Base-by-base conservation (phyloP, 805 yeast species). In the Lipomyces mesembrius region DNA sequence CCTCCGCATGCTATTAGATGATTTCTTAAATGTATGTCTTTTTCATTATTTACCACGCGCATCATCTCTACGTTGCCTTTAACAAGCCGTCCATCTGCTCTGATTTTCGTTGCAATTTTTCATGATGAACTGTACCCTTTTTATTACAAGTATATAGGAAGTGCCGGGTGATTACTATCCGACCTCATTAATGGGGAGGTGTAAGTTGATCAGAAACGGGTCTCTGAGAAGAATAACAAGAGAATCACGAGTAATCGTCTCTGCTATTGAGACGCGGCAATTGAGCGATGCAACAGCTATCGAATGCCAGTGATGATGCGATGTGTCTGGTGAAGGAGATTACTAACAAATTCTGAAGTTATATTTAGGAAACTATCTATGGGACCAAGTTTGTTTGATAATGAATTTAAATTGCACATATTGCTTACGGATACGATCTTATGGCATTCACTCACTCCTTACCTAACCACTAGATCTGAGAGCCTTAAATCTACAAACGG, bases 41-140 rank as follows among this genome's bases (percentile, higher is more conserved):
- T 58, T 35, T 14, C 17, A 25, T 22, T 37, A 20, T 37, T 52
- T 32, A 27, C 29, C 37, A 25, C 20, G 14, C 49, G 14, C 60
- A 20, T 29, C 53, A 8, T 22, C 22, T 46, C 34, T 9, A 43
- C 49, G 7, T 3, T 14, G 39, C 14, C 39, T 37, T 37, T 11
- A 37, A 8, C 2, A 39, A n/a, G 25, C 20, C 35, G 6, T 55
- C 56, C 32, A 53, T 27, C 11, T 53, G 35, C 29, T n/a, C 22
- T n/a, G 46, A 20, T 35, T 2, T 11, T 49, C 34, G 11, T 25
- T 11, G 17, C 8, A 43, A 17, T 56, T 57, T 27, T 37, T 57
- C 61, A 67, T 68, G 71, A 68, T 68, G 71, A 68, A 67, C 61
- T 37, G 60, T 68, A 63, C 71, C 71, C 67, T 60, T 54, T 39